Percentiles rank a stretch among this genome's conserved stretches.
phyloP scores from a whole-genome alignment of 2,329 filamentous ascomycete species.

The Monosporascus sp. region DNA sequence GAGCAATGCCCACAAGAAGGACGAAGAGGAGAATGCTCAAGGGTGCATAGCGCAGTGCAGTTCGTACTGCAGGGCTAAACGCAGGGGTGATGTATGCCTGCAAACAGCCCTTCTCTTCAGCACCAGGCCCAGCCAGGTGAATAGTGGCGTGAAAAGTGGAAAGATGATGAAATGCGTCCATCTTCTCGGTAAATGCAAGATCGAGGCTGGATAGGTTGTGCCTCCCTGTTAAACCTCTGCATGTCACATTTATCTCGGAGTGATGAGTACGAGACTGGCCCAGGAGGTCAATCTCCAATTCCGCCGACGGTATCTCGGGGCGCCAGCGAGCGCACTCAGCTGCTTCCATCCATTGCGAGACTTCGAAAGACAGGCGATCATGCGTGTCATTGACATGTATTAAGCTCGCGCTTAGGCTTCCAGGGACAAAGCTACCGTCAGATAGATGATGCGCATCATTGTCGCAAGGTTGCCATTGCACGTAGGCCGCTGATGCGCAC shows the following conservation, averaged over 20 bases:
- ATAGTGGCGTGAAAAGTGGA: constrained; percentile 10
- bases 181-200: constrained; percentile 3
- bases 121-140: constrained; percentile 2
- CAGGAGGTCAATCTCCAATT: neutral
- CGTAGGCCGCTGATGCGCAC: constrained; percentile 8
- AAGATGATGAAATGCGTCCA: constrained; percentile 4
- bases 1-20: constrained; percentile 7
- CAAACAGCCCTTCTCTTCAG: constrained; percentile 6
- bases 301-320: neutral
- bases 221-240: neutral
- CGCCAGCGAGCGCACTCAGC: neutral
- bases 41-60: constrained; percentile 8
- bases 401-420: neutral
- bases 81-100: constrained; percentile 13
- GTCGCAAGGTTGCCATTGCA: constrained; percentile 13
- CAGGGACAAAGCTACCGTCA: neutral
- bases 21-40: constrained; percentile 13
- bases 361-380: constrained; percentile 1
- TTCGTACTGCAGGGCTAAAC: constrained; percentile 1
- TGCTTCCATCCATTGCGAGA: neutral
- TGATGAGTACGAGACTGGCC: neutral
- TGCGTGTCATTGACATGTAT: constrained; percentile 1
- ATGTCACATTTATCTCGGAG: neutral
- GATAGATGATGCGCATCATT: neutral
- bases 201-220: neutral